A percentile compares a stretch with the other conserved stretches of the same genome.
Evolutionary conservation across 2,329 filamentous ascomycete genomes (phyloP).

Genomic region (Arthrobotrys megalospora): DNA sequence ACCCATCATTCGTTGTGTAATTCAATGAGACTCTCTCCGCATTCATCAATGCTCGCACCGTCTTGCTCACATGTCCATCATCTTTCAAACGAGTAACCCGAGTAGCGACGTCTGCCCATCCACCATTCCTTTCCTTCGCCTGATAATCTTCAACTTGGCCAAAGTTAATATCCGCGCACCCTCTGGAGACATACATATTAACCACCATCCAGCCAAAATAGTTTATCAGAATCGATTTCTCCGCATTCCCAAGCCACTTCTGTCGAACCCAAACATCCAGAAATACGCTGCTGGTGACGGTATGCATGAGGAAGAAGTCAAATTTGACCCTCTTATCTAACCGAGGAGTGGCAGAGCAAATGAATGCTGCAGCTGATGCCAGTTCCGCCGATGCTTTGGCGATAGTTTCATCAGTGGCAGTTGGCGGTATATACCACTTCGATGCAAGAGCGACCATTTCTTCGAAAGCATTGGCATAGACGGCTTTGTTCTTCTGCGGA

Average conservation of each 20-base stretch:
- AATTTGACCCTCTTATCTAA: constrained; percentile 78
- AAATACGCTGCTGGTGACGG: constrained; percentile 83
- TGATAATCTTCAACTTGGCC: constrained; percentile 76
- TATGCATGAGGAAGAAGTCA: constrained; percentile 88
- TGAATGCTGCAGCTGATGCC: constrained; percentile 69
- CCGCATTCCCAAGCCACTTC: constrained; percentile 74
- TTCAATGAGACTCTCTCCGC: constrained; percentile 72
- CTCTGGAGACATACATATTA: constrained; percentile 79
- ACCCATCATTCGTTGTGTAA: constrained; percentile 71
- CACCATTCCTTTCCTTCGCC: constrained; percentile 68
- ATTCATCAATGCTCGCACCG: constrained; percentile 78
- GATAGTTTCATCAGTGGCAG: constrained; percentile 67
- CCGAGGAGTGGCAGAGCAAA: constrained; percentile 75
- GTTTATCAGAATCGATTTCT: constrained; percentile 81
- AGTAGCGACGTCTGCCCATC: constrained; percentile 69
- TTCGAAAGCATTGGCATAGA: constrained; percentile 75
- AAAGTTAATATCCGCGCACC: constrained; percentile 74
- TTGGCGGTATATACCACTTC: constrained; percentile 67
- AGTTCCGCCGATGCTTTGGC: constrained; percentile 66
- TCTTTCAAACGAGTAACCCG: constrained; percentile 73
- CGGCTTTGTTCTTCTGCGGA: constrained; percentile 77
- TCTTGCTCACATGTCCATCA: constrained; percentile 86
- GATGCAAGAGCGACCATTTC: constrained; percentile 77
- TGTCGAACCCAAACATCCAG: constrained; percentile 75
- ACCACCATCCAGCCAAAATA: constrained; percentile 86